Base-by-base conservation (phyloP, 78 protist genomes). In the Dictyostelium purpureum region DNA sequence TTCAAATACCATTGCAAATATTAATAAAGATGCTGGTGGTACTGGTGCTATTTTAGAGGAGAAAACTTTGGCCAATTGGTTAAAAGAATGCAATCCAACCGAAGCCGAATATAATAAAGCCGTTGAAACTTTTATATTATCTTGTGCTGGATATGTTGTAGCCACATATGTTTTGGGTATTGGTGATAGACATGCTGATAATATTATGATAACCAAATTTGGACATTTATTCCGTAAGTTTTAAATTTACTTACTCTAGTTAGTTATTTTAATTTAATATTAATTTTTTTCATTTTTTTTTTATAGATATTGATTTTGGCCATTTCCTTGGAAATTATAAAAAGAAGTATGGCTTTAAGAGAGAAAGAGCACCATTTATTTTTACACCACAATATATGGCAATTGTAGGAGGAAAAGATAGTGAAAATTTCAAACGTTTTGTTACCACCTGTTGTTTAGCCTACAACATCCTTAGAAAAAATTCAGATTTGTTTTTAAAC, bases 351-450 rank as follows among this genome's bases (percentile, higher is more conserved):
- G 98, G 98, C 11, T 43, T 98, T 82, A 95, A 97, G 79, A 70
- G 99, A n/a, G 99, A 98, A 87, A 42, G 96, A n/a, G 97, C 99
- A 26, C 99, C 99, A 14, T 98, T 98, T 66, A 96, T 98, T 40
- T 97, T 98, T 67, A 94, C 96, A 14, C 96, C 98, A 19, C 98
- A 93, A 52, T 96, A 95, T 47, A 96, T 94, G 77, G 77, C 75
- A 7, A 95, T 97, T 43, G 94, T 97, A 19, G 95, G 95, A 56
- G 95, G 91, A 26, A 74, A 92, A 42, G 95, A 59, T 38, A 71
- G 88, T 40, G 73, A 47, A 35, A 66, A 82, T 63, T 98, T 88
- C 59, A 77, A 57, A 43, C 11, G 28, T 28, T 97, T 97, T 61
- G 93, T 43, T 28, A 75, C 85, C 26, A 56, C 93, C n/a, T 88